Percentiles rank a stretch among this genome's conserved stretches.
phyloP scores from a whole-genome alignment of 202 grass and related monocot species.

The Digitaria exilis region DNA sequence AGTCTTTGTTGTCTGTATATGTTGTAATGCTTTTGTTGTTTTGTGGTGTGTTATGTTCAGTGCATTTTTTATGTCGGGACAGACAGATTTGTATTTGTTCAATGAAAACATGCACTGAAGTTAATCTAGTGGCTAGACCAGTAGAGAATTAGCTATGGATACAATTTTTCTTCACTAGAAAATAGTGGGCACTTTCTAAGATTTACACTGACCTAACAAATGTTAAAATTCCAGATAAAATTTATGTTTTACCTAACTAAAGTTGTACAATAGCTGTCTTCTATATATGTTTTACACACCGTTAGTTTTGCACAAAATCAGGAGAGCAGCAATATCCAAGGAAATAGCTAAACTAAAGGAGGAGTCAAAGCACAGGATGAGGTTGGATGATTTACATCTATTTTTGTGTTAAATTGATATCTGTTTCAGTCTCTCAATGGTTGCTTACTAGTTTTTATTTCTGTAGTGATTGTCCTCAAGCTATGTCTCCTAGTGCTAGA shows the following conservation, averaged over 20 bases:
- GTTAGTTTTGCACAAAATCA: conserved; percentile 31
- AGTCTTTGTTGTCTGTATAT: conserved; percentile 7
- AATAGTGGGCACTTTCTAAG: conserved; percentile 10
- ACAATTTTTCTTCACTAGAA: no score
- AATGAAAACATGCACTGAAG: not conserved
- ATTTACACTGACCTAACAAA: not conserved
- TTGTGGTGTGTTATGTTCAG: not conserved
- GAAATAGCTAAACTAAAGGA: conserved; percentile 92
- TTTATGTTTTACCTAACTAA: not conserved
- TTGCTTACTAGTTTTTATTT: conserved; percentile 7
- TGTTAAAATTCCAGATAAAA: not conserved
- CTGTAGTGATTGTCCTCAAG: conserved; percentile 66
- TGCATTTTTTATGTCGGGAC: not conserved
- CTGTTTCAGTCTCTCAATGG: not conserved
- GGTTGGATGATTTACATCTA: conserved; percentile 37
- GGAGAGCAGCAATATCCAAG: conserved; percentile 83
- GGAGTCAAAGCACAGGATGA: conserved; percentile 64
- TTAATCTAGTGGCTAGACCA: not conserved
- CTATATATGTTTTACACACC: not conserved
- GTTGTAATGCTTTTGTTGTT: conserved; percentile 21
- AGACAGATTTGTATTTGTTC: not conserved
- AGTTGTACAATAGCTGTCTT: not conserved
- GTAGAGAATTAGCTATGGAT: not conserved
- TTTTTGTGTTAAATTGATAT: not conserved
- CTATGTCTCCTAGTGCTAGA: conserved; percentile 93